Evolutionary conservation across 345 rosid species (phyloP).

Genomic region (Pistacia integerrima): DNA sequence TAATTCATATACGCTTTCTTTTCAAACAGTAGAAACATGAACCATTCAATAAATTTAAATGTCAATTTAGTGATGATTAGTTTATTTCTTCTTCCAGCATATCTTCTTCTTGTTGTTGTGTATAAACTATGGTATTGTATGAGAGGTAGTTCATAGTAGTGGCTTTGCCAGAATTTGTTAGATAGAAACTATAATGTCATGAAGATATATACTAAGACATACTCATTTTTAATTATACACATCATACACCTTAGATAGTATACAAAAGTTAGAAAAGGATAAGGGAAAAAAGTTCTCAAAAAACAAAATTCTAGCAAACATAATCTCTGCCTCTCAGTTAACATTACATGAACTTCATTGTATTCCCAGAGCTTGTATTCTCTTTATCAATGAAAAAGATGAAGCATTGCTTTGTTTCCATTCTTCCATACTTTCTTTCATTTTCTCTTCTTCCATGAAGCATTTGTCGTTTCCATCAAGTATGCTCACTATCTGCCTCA

Average conservation of each 20-base stretch:
- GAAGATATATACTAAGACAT: slow-evolving; percentile 16
- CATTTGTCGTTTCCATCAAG: slow-evolving; percentile 76
- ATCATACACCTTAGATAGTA: slow-evolving; percentile 16
- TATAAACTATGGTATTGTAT: not conserved
- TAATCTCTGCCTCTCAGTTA: slow-evolving; percentile 11
- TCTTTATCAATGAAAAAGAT: slow-evolving; percentile 63
- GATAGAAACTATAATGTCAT: slow-evolving; percentile 3
- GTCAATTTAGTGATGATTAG: no score
- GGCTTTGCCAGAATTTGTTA: slow-evolving; percentile 5
- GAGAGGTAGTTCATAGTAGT: slow-evolving; percentile 7
- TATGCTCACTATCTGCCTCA: slow-evolving; percentile 82
- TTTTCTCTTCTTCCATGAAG: slow-evolving; percentile 35
- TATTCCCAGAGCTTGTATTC: slow-evolving; percentile 87
- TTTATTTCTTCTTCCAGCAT: no score
- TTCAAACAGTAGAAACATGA: no score
- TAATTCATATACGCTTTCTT: no score
- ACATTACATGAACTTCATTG: slow-evolving; percentile 40
- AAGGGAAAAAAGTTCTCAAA: slow-evolving; percentile 4
- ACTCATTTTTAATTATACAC: slow-evolving; percentile 18
- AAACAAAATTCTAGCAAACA: not conserved
- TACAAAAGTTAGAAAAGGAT: slow-evolving; percentile 19
- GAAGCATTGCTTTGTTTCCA: slow-evolving; percentile 64
- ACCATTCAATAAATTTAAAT: no score
- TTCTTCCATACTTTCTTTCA: slow-evolving; percentile 55
- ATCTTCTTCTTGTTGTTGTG: no score